Evolutionary conservation across 495 filamentous ascomycete genomes (phyloP).

Genomic region (Hyaloscypha bicolor): DNA sequence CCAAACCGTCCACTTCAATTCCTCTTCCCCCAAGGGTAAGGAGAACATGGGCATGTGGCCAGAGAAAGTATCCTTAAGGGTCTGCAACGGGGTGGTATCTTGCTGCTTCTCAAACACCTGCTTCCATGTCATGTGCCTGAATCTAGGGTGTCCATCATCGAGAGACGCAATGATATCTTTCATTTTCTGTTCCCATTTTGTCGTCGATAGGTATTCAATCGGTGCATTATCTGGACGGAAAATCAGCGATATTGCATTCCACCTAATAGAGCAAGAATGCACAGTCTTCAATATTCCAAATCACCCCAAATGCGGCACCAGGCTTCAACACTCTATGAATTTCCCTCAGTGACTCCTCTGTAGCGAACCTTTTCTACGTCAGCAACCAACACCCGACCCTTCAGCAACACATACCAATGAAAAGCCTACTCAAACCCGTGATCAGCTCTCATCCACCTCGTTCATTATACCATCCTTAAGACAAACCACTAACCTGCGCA

Average conservation of each 20-base stretch:
- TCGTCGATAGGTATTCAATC: conserved; percentile 43
- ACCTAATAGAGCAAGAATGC: conserved; percentile 22
- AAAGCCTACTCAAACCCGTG: conserved; percentile 47
- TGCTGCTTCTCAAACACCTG: conserved; percentile 54
- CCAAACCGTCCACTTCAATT: conserved; percentile 47
- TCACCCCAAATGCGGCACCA: conserved; percentile 55
- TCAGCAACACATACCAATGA: conserved; percentile 50
- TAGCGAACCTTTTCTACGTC: conserved; percentile 56
- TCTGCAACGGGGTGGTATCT: conserved; percentile 42
- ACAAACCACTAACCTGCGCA: conserved; percentile 56
- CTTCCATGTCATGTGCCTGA: conserved; percentile 56
- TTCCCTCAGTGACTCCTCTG: conserved; percentile 53
- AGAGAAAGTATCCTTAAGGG: conserved; percentile 37
- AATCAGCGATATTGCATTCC: not conserved
- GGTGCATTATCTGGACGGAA: conserved; percentile 47
- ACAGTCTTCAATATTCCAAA: conserved; percentile 73
- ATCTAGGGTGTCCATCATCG: conserved; percentile 55
- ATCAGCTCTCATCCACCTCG: conserved; percentile 6
- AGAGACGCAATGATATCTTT: conserved; percentile 52
- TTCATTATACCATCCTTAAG: not conserved
- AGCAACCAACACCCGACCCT: not conserved
- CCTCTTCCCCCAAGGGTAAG: conserved; percentile 48
- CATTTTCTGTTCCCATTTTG: conserved; percentile 55
- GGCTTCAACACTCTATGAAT: conserved; percentile 59
- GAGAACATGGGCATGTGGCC: conserved; percentile 48